phyloP scores from a whole-genome alignment of 2,329 filamentous ascomycete genomes.

The Ophiostoma pallidulum region DNA sequence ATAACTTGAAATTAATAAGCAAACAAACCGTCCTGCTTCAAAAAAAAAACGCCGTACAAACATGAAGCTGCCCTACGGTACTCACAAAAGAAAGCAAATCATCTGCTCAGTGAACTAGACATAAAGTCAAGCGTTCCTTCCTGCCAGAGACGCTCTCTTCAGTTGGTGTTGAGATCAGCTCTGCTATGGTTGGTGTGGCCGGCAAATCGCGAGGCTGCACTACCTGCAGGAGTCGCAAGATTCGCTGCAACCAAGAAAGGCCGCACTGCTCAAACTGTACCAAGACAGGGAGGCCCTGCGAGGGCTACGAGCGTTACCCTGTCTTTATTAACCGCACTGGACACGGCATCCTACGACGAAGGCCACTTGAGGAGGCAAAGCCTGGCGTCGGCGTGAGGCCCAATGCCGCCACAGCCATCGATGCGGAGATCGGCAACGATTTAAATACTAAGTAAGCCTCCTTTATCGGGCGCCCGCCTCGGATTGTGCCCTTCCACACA shows the following conservation, averaged over 20 bases:
- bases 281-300: background rate
- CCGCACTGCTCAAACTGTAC: background rate
- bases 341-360: background rate
- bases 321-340: background rate
- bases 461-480: background rate
- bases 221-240: background rate
- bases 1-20: background rate
- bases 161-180: background rate
- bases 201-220: background rate
- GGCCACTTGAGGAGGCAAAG: background rate
- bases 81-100: background rate
- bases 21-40: background rate
- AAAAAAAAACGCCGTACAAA: background rate
- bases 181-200: background rate
- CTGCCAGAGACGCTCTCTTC: background rate
- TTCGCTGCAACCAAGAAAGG: background rate
- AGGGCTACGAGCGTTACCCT: background rate
- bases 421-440: background rate
- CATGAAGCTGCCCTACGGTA: background rate
- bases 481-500: background rate
- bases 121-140: background rate
- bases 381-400: background rate
- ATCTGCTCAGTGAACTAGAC: background rate
- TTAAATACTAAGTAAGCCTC: background rate
- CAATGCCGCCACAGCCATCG: background rate